A percentile compares a stretch with the other conserved stretches of the same genome.
phyloP scores from a whole-genome alignment of 768 basidiomycete genomes.

The Russula ochroleuca region DNA sequence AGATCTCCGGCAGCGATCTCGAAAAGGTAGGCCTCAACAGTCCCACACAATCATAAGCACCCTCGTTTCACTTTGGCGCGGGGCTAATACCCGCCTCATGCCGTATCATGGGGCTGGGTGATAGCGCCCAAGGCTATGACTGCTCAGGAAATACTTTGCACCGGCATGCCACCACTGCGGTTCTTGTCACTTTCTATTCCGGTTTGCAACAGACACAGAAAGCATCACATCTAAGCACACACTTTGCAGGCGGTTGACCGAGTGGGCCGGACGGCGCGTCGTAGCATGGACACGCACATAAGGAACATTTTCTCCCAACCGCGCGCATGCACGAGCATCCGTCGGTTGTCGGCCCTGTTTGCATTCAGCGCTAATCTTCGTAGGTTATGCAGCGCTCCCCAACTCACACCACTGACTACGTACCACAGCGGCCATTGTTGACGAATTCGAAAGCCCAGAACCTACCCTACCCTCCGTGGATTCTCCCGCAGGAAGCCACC shows the following conservation, averaged over 20 bases:
- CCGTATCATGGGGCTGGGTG: constrained; percentile 4
- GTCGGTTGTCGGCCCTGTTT: constrained; percentile 67
- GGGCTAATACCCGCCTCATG: constrained; percentile 18
- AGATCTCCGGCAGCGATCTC: constrained; percentile 53
- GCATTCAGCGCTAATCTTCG: constrained; percentile 63
- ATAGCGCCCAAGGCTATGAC: constrained; percentile 12
- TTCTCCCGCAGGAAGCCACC: neutral
- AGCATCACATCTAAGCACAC: neutral
- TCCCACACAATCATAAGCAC: constrained; percentile 16
- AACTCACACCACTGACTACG: neutral
- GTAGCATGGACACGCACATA: constrained; percentile 65
- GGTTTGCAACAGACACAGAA: neutral
- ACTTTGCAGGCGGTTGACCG: constrained; percentile 60
- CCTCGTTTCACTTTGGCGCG: constrained; percentile 23
- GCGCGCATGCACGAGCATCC: constrained; percentile 59
- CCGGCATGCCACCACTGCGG: neutral
- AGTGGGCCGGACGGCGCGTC: constrained; percentile 61
- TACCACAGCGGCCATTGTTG: constrained; percentile 47
- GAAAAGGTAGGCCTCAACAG: constrained; percentile 52
- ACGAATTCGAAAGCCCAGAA: constrained; percentile 44
- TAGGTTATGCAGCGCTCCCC: constrained; percentile 38
- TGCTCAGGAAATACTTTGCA: constrained; percentile 7
- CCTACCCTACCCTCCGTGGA: constrained; percentile 34
- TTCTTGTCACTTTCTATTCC: constrained; percentile 7
- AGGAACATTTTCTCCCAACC: constrained; percentile 68